Percentiles rank a stretch among this genome's conserved stretches.
phyloP scores from a whole-genome alignment of 257 asterid genomes.

The Gentiana straminea region DNA sequence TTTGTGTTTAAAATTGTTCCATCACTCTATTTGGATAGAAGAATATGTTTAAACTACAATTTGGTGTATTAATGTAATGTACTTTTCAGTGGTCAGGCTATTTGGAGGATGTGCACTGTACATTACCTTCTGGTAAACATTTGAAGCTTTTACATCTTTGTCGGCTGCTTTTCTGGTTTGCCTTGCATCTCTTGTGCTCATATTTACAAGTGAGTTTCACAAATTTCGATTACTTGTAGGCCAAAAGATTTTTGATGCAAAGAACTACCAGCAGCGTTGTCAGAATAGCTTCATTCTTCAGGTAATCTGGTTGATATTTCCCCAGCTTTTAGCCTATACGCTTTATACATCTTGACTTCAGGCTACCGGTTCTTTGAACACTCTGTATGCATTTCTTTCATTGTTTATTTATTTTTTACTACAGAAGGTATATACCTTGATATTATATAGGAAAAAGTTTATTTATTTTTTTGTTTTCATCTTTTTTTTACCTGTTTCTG shows the following conservation, averaged over 20 bases:
- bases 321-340: neutral
- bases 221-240: conserved; percentile 31
- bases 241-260: conserved; percentile 16
- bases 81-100: conserved; percentile 39
- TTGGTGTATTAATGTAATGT: too few relatives aligned
- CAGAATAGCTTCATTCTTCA: conserved; percentile 22
- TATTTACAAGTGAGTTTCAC: neutral
- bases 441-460: neutral
- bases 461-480: neutral
- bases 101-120: conserved; percentile 34
- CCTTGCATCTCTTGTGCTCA: neutral
- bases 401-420: too few relatives aligned
- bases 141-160: neutral
- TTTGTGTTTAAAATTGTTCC: too few relatives aligned
- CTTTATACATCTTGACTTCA: too few relatives aligned
- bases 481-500: neutral
- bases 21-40: too few relatives aligned
- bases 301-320: conserved; percentile 32
- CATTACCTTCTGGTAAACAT: conserved; percentile 27
- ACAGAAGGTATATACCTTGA: neutral
- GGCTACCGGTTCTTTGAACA: too few relatives aligned
- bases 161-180: conserved; percentile 5
- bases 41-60: too few relatives aligned
- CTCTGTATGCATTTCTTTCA: too few relatives aligned
- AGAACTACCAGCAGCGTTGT: conserved; percentile 25